Percentiles rank a stretch among this genome's conserved stretches.
phyloP scores from a whole-genome alignment of 2,329 filamentous ascomycete genomes.

The Hortaea sp. region DNA sequence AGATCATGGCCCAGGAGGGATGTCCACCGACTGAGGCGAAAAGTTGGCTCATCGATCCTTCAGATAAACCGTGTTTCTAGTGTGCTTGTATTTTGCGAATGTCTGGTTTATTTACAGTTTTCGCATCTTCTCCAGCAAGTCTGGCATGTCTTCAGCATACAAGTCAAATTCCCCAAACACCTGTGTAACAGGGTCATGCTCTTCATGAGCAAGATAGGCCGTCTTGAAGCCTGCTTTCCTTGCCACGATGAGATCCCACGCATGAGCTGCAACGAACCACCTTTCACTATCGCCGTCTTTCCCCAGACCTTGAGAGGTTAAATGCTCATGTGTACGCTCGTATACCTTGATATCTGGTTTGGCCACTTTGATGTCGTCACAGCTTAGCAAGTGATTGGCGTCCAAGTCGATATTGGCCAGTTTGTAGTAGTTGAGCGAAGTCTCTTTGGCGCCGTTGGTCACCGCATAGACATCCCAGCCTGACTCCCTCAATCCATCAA shows the following conservation, averaged over 20 bases:
- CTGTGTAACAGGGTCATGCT: slow-evolving; percentile 19
- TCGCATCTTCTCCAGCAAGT: slow-evolving; percentile 21
- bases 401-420: slow-evolving; percentile 17
- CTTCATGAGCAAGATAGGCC: slow-evolving; percentile 21
- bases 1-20: too few species aligned
- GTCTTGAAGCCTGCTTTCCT: slow-evolving; percentile 24
- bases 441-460: slow-evolving; percentile 21
- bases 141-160: slow-evolving; percentile 18
- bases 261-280: slow-evolving; percentile 23
- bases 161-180: slow-evolving; percentile 24
- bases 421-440: slow-evolving; percentile 21
- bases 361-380: slow-evolving; percentile 20
- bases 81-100: background rate
- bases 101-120: slow-evolving; percentile 2
- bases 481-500: slow-evolving; percentile 15
- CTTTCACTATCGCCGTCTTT: slow-evolving; percentile 15
- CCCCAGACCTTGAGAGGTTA: slow-evolving; percentile 13
- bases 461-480: slow-evolving; percentile 23
- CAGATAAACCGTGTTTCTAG: too few species aligned
- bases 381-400: slow-evolving; percentile 18
- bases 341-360: slow-evolving; percentile 21
- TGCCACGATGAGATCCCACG: slow-evolving; percentile 20
- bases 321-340: slow-evolving; percentile 13
- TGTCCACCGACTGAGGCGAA: too few species aligned
- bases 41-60: too few species aligned